Conservation (phyloP, 2,329 filamentous ascomycete genomes). For the Alternaria alternata region DNA sequence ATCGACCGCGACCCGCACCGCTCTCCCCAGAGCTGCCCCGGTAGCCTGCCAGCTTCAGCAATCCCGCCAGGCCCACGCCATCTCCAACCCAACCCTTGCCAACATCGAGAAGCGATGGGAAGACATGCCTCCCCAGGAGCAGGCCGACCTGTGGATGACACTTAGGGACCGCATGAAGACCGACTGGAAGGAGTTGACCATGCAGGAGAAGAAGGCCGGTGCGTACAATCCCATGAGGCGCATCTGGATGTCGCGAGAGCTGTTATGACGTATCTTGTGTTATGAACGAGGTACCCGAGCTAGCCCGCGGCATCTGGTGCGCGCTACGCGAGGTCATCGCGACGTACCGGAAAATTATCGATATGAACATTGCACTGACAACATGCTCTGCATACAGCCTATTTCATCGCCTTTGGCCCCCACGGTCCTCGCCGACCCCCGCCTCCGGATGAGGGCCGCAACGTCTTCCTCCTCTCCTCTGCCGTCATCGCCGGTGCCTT, state of each 20-base stretch:
- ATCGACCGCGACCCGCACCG: slow-evolving; percentile 47
- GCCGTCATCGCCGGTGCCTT: slow-evolving; percentile 73
- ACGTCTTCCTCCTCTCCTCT: slow-evolving; percentile 76
- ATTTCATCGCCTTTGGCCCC: slow-evolving; percentile 98
- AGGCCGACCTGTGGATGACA: slow-evolving; percentile 99
- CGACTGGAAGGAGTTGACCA: slow-evolving; percentile 92
- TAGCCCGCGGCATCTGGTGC: slow-evolving; percentile 25
- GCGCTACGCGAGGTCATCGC: slow-evolving; percentile 20
- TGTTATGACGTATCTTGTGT: slow-evolving; percentile 43
- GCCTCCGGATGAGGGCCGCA: slow-evolving; percentile 85
- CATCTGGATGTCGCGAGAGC: slow-evolving; percentile 22
- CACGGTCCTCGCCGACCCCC: slow-evolving; percentile 88
- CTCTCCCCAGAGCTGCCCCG: slow-evolving; percentile 43
- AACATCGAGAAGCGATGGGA: slow-evolving; percentile 99
- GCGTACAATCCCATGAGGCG: slow-evolving; percentile 58
- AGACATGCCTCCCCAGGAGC: slow-evolving; percentile 95
- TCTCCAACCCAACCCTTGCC: slow-evolving; percentile 96
- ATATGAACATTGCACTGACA: slow-evolving; percentile 33
- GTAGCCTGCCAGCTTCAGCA: slow-evolving; percentile 58
- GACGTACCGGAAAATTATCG: slow-evolving; percentile 17
- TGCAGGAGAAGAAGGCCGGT: slow-evolving; percentile 99
- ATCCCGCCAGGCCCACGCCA: slow-evolving; percentile 79
- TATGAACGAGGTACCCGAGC: slow-evolving; percentile 32
- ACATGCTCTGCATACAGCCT: slow-evolving; percentile 69
- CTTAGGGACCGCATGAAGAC: slow-evolving; percentile 98